Conservation (phyloP, 31 red algal genomes). For the Endocladia muricata region DNA sequence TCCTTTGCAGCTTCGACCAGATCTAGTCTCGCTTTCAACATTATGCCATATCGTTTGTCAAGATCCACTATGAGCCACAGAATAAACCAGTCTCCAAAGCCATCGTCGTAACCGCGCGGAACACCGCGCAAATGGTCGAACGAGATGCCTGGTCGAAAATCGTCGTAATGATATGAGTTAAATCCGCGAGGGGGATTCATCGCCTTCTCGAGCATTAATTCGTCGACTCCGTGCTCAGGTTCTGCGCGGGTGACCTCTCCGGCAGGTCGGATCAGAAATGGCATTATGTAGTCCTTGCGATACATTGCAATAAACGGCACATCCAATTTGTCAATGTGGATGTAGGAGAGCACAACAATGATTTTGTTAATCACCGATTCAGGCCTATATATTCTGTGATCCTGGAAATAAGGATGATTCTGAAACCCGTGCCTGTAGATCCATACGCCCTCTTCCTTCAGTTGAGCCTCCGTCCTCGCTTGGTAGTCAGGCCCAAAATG, state of each 20-base stretch:
- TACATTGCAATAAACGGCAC: constrained; percentile 92
- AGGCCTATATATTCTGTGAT: constrained; percentile 23
- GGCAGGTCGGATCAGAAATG: constrained; percentile 39
- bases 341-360: constrained; percentile 70
- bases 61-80: constrained; percentile 67
- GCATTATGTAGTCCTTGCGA: constrained; percentile 66
- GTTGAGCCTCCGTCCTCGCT: constrained; percentile 40
- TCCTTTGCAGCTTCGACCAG: constrained; percentile 29
- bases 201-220: not conserved
- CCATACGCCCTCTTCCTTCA: constrained; percentile 70
- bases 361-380: constrained; percentile 55
- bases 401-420: constrained; percentile 33
- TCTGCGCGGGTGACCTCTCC: constrained; percentile 30
- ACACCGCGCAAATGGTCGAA: constrained; percentile 67
- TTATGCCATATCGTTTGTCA: constrained; percentile 41
- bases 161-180: constrained; percentile 44
- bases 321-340: constrained; percentile 86
- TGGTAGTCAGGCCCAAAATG: constrained; percentile 59
- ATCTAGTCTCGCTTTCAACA: constrained; percentile 13
- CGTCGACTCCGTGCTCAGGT: not conserved
- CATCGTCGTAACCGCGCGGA: constrained; percentile 63
- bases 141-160: constrained; percentile 22
- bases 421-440: constrained; percentile 73
- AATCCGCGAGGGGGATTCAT: constrained; percentile 48
- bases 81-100: constrained; percentile 61